Evolutionary conservation across 169 alveolate genomes (phyloP).

Genomic region (Toxoplasma gondii): DNA sequence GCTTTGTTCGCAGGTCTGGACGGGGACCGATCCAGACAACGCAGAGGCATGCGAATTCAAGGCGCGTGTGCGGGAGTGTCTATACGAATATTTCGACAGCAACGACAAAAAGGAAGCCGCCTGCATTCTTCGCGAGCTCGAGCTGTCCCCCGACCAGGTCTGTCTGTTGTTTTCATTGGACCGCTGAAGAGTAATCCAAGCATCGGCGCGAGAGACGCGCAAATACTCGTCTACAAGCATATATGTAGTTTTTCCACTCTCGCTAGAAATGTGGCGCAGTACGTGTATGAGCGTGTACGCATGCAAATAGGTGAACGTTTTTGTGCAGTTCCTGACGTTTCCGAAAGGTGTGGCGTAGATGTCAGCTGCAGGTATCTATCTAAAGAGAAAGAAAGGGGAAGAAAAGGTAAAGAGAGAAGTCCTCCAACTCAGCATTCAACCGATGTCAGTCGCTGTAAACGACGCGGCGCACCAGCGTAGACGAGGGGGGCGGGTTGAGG

Average conservation of each 20-base stretch:
- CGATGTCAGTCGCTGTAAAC: background rate
- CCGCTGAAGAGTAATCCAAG: background rate
- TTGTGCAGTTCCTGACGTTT: no score
- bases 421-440: no score
- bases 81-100: conserved; percentile 60
- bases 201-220: background rate
- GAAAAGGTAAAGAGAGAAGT: no score
- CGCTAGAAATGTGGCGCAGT: no score
- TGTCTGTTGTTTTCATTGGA: background rate
- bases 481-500: background rate
- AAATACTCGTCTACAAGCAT: no score
- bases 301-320: no score
- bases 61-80: conserved; percentile 49
- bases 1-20: conserved; percentile 61
- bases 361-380: no score
- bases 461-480: background rate
- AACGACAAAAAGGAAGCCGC: conserved; percentile 57
- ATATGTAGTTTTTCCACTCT: no score
- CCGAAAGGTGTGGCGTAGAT: no score
- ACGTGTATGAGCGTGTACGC: no score
- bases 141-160: conserved; percentile 65
- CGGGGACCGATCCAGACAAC: conserved; percentile 66
- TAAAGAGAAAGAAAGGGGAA: no score
- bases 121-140: conserved; percentile 37
- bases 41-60: conserved; percentile 52